Percentiles rank a stretch among this genome's conserved stretches.
Conservation (phyloP, 2,329 filamentous ascomycete genomes). For the Diplocarpon mali region DNA sequence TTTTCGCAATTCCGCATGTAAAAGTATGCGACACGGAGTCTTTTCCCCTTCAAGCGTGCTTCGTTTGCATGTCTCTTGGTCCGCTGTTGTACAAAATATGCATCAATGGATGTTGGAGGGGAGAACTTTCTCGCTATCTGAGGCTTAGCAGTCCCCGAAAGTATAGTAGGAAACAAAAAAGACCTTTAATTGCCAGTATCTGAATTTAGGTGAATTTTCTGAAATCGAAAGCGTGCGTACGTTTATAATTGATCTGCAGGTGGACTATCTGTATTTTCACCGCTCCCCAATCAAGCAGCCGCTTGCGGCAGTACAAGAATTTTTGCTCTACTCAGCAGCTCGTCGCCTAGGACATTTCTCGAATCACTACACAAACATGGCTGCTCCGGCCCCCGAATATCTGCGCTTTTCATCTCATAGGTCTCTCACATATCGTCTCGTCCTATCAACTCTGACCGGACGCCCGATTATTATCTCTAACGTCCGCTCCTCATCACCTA, state of each 20-base stretch:
- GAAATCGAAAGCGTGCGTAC: background rate
- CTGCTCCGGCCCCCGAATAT: constrained; percentile 31
- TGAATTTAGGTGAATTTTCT: background rate
- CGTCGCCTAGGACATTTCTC: background rate
- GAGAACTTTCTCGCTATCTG: constrained; percentile 15
- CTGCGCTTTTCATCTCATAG: constrained; percentile 77
- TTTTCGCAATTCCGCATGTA: constrained; percentile 24
- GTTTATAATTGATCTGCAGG: too few relatives aligned
- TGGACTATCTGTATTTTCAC: too few relatives aligned
- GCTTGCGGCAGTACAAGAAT: background rate
- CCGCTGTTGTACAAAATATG: constrained; percentile 24
- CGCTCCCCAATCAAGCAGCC: too few relatives aligned
- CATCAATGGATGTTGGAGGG: constrained; percentile 8
- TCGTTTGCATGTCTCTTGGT: constrained; percentile 14
- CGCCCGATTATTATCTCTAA: constrained; percentile 83
- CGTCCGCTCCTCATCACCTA: constrained; percentile 79
- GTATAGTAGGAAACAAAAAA: constrained; percentile 20
- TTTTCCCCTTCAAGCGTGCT: constrained; percentile 13
- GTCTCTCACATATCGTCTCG: constrained; percentile 70
- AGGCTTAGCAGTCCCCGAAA: constrained; percentile 14
- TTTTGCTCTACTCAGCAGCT: background rate
- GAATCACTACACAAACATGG: constrained; percentile 17
- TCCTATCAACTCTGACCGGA: constrained; percentile 85
- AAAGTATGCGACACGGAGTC: constrained; percentile 23
- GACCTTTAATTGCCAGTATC: background rate